phyloP scores from a whole-genome alignment of 75 land plant species.

The Pinus albicaulis region DNA sequence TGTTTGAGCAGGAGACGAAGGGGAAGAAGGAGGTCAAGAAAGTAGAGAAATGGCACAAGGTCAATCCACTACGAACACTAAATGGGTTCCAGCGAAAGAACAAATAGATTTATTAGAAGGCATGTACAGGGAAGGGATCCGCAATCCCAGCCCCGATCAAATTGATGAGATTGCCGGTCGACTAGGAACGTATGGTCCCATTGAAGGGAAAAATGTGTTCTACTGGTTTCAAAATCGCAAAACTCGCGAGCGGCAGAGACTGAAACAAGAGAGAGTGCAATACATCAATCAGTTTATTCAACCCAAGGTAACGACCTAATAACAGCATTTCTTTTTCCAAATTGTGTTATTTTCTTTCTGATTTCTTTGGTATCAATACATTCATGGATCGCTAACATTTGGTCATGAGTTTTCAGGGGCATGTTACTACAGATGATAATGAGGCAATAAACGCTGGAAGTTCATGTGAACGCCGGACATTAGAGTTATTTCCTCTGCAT shows the following conservation, averaged over 20 bases:
- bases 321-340: not conserved
- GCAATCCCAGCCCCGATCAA: constrained; percentile 48
- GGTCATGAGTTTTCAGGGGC: too few relatives aligned
- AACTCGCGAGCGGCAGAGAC: constrained; percentile 56
- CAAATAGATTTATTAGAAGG: constrained; percentile 39
- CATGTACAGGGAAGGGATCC: constrained; percentile 36
- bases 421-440: too few relatives aligned
- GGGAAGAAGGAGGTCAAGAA: not conserved
- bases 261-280: constrained; percentile 29
- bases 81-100: constrained; percentile 55
- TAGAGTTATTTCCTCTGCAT: constrained; percentile 31
- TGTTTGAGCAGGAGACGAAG: too few relatives aligned
- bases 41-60: not conserved
- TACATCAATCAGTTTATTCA: constrained; percentile 16
- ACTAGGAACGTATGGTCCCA: constrained; percentile 39
- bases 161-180: constrained; percentile 43
- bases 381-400: too few relatives aligned
- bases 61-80: constrained; percentile 3
- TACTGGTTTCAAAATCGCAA: constrained; percentile 73
- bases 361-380: not conserved
- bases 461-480: constrained; percentile 6
- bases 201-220: constrained; percentile 44
- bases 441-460: not conserved
- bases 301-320: not conserved
- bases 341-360: not conserved